Conservation (phyloP, 2,329 filamentous ascomycete species). For the Talaromyces albobiverticillius region DNA sequence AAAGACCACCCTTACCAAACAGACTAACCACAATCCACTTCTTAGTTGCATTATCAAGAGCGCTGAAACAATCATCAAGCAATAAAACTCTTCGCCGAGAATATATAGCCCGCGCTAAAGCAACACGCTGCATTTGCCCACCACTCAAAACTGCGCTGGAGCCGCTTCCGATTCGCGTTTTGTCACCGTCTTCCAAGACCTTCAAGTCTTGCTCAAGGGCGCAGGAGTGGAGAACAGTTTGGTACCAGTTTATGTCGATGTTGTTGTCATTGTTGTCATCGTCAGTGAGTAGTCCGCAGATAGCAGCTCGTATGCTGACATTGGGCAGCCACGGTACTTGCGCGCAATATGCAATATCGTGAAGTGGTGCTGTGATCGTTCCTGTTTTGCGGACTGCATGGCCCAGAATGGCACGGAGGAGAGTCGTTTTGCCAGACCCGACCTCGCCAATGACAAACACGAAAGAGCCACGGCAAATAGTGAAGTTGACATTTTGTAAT, state of each 20-base stretch:
- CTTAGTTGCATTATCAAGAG: constrained; percentile 11
- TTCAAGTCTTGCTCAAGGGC: constrained; percentile 36
- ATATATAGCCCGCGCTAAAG: constrained; percentile 50
- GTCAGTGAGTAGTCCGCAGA: constrained; percentile 17
- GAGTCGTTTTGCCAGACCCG: constrained; percentile 52
- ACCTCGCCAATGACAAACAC: constrained; percentile 51
- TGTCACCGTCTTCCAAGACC: constrained; percentile 37
- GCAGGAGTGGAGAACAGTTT: constrained; percentile 25
- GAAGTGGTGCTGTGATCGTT: constrained; percentile 18
- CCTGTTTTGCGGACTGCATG: constrained; percentile 37
- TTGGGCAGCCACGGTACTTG: constrained; percentile 30
- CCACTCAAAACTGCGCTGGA: constrained; percentile 49
- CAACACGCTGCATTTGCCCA: constrained; percentile 52
- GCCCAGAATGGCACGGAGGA: constrained; percentile 46
- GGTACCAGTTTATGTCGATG: constrained; percentile 27
- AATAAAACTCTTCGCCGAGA: constrained; percentile 24
- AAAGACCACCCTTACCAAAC: constrained; percentile 9
- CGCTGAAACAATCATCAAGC: constrained; percentile 15
- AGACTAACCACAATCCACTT: constrained; percentile 9
- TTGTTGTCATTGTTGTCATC: background rate
- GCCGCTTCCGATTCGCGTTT: constrained; percentile 49
- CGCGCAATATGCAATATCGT: constrained; percentile 35
- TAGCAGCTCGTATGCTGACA: constrained; percentile 29
- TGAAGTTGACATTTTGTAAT: constrained; percentile 40
- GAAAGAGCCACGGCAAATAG: constrained; percentile 41